Evolutionary conservation across 2,329 filamentous ascomycete species (phyloP), one percentile per base, ranked within the genome.

Genomic region (Ceratocystis ficicola): DNA sequence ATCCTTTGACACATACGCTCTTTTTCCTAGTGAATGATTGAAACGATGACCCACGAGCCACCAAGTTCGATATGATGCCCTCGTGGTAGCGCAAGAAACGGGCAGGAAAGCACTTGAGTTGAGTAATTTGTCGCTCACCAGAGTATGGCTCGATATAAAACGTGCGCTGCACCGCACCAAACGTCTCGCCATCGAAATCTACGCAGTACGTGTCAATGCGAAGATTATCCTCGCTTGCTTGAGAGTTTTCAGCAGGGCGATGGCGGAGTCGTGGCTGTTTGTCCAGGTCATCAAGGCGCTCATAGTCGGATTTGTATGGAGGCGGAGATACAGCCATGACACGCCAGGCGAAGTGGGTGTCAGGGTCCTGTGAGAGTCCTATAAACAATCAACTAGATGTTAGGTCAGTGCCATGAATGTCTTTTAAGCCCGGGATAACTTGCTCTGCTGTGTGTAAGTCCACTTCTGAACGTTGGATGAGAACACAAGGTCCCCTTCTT

Each of bases 291-390:
- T 66, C 0, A 69, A 46, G 15, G n/a, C 15, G 44, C 15, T 48
- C 17, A 8, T 8, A 10, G 20, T 48, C 46, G 20, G 46, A 7
- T 20, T 48, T 48, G 46, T 48, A 48, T 48, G 46, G 6, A n/a
- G 62, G 64, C 70, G 65, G 60, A 46, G 41, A 25, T 12, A 25
- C 8, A 20, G 60, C 36, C 36, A 71, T 73, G 64, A 74, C 73
- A 65, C 77, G 77, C 3, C 74, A 73, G 4, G 77, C 74, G 68
- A 78, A 73, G 68, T 79, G 75, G 3, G 69, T 72, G 52, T 75
- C 72, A 4, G 75, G 69, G 3, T 73, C 71, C 2, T 74, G 46
- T n/a, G 46, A 7, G 17, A 20, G 7, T 48, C 7, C 46, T 48
- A 48, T n/a, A 8, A 46, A 20, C 4, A n/a, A 48, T 15, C n/a